These are phyloP conservation scores for Talaromyces sp. DNA, from an alignment of 2,329 filamentous ascomycete species.

Conservation along the genomic window DNA sequence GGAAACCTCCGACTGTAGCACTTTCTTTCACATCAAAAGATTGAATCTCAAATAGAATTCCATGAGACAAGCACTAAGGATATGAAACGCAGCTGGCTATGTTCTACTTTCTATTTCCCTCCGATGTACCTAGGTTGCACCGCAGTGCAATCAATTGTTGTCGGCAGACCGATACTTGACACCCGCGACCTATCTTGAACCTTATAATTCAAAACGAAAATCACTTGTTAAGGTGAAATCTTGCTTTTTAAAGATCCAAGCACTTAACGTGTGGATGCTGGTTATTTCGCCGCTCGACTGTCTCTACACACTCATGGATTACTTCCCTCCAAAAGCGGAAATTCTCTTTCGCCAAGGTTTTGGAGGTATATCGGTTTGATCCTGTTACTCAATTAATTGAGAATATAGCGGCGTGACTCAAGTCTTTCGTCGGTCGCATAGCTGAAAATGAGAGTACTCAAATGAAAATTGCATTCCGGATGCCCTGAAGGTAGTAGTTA, in stretches of 20 bases:
- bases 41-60: neutral
- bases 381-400: neutral
- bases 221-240: too few species aligned
- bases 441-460: neutral
- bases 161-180: neutral
- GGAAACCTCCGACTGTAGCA: neutral
- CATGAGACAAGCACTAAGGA: neutral
- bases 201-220: neutral
- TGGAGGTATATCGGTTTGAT: conserved; percentile 2
- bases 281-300: neutral
- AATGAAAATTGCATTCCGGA: neutral
- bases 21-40: too few species aligned
- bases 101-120: neutral
- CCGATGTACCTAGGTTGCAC: too few species aligned
- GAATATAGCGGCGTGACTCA: conserved; percentile 6
- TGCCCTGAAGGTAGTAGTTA: neutral
- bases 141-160: neutral
- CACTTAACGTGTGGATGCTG: neutral
- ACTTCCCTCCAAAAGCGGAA: neutral
- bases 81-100: neutral
- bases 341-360: conserved; percentile 1
- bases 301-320: neutral
- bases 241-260: neutral
- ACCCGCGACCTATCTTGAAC: neutral
- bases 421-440: neutral